A percentile compares a stretch with the other conserved stretches of the same genome.
phyloP scores from a whole-genome alignment of 2,329 filamentous ascomycete genomes.

The Amauroascus verrucosus region DNA sequence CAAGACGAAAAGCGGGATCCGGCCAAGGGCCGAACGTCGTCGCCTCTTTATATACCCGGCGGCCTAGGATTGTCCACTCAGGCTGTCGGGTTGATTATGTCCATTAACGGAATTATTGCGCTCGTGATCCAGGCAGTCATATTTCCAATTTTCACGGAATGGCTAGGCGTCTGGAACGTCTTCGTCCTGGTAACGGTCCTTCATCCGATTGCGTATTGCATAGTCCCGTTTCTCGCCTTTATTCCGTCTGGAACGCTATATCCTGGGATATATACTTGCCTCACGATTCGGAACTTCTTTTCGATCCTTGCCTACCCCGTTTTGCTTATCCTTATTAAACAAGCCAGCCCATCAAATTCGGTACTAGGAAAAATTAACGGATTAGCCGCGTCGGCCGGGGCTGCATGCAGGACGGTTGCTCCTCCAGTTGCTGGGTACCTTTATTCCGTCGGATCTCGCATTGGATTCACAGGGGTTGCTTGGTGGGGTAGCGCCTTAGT shows the following conservation, averaged over 20 bases:
- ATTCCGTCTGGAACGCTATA: conserved; percentile 47
- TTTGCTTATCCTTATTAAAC: conserved; percentile 61
- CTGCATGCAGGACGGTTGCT: conserved; percentile 57
- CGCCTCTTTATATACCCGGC: conserved; percentile 50
- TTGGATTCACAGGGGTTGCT: conserved; percentile 50
- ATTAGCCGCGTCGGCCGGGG: conserved; percentile 60
- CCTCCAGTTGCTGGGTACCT: conserved; percentile 58
- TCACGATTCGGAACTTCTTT: conserved; percentile 56
- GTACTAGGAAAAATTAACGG: conserved; percentile 63
- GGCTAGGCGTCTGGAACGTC: conserved; percentile 56
- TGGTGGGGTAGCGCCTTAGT: conserved; percentile 52
- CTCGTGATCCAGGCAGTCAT: conserved; percentile 63
- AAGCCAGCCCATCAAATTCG: conserved; percentile 53
- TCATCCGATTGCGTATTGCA: conserved; percentile 57
- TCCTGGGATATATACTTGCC: conserved; percentile 54
- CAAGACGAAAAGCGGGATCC: conserved; percentile 52
- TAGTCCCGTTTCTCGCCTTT: conserved; percentile 57
- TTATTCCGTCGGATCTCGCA: conserved; percentile 51
- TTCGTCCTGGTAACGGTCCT: conserved; percentile 55
- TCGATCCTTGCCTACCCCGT: conserved; percentile 60
- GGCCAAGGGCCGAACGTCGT: conserved; percentile 21
- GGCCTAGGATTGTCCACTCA: conserved; percentile 57
- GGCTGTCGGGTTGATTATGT: conserved; percentile 58
- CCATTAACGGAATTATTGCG: conserved; percentile 60
- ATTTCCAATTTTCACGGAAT: conserved; percentile 54